Percentiles rank a stretch among this genome's conserved stretches.
These are phyloP conservation scores for Fraxinus cuspidata DNA, from an alignment of 257 asterid genomes.

Conservation along the genomic window DNA sequence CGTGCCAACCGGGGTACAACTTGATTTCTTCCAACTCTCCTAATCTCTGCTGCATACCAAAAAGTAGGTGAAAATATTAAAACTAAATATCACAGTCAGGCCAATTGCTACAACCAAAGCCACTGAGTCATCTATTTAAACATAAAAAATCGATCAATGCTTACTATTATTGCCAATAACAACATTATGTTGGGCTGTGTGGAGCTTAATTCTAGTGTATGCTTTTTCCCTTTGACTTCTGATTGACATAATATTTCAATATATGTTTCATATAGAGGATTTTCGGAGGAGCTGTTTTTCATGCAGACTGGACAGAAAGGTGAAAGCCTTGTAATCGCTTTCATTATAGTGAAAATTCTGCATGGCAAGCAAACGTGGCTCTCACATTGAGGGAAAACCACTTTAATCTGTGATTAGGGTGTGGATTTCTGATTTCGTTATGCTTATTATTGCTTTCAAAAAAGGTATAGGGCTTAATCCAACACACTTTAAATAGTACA, in stretches of 20 bases:
- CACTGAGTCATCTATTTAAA: neutral
- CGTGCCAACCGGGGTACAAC: slow-evolving; percentile 55
- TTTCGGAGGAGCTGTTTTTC: neutral
- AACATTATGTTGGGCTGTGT: neutral
- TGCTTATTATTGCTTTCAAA: neutral
- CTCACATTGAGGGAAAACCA: neutral
- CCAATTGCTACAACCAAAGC: neutral
- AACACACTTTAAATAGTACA: neutral
- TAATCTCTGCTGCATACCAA: slow-evolving; percentile 42
- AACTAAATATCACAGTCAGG: neutral
- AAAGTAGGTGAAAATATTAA: neutral
- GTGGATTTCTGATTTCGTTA: neutral
- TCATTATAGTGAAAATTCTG: neutral
- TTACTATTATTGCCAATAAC: neutral
- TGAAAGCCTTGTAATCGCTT: neutral
- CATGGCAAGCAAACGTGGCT: neutral
- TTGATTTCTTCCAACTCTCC: slow-evolving; percentile 71
- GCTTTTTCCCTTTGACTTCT: neutral
- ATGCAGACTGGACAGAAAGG: neutral
- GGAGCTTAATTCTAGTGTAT: neutral
- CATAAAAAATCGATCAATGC: neutral
- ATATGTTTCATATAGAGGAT: neutral
- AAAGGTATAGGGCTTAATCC: neutral
- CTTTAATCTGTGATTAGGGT: neutral
- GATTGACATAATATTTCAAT: neutral